These are phyloP conservation scores for Pestalotiopsis sp. DNA, from an alignment of 2,329 filamentous ascomycete species.

Conservation along the genomic window DNA sequence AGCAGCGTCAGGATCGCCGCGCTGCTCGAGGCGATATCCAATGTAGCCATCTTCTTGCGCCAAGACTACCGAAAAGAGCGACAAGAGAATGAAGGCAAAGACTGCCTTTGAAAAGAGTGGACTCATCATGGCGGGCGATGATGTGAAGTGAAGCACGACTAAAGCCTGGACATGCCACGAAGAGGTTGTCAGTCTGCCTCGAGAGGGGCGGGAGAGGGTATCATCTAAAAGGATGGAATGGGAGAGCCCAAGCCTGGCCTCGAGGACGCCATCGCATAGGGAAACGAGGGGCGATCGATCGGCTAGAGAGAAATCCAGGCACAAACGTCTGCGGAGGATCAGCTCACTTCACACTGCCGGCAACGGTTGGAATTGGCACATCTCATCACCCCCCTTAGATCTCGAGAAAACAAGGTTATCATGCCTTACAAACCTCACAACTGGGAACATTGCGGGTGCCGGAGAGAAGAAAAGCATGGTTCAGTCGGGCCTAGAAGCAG, in stretches of 20 bases:
- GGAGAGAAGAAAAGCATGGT: neutral
- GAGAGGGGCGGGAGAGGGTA: conserved; percentile 5
- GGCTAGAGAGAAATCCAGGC: neutral
- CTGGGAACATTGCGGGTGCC: neutral
- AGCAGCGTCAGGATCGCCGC: conserved; percentile 51
- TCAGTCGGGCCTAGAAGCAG: conserved; percentile 10
- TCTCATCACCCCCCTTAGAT: neutral
- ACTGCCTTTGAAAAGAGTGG: conserved; percentile 19
- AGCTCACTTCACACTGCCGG: neutral
- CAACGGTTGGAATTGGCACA: neutral
- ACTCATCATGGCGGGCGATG: conserved; percentile 22
- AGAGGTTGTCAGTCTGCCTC: neutral
- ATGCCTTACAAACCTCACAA: neutral
- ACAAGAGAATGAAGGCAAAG: conserved; percentile 32
- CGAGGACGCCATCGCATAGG: neutral
- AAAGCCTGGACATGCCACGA: neutral
- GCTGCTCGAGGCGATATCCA: conserved; percentile 55
- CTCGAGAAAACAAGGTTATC: neutral
- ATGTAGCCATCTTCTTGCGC: conserved; percentile 49
- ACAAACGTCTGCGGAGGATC: neutral
- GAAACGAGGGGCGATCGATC: neutral
- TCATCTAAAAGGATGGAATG: conserved; percentile 16
- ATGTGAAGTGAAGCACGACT: conserved; percentile 22
- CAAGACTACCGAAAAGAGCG: conserved; percentile 20
- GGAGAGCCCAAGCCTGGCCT: neutral